Evolutionary conservation across 2,329 filamentous ascomycete genomes (phyloP), one percentile per base, ranked within the genome.

Genomic region (Pseudonectria foliicola): DNA sequence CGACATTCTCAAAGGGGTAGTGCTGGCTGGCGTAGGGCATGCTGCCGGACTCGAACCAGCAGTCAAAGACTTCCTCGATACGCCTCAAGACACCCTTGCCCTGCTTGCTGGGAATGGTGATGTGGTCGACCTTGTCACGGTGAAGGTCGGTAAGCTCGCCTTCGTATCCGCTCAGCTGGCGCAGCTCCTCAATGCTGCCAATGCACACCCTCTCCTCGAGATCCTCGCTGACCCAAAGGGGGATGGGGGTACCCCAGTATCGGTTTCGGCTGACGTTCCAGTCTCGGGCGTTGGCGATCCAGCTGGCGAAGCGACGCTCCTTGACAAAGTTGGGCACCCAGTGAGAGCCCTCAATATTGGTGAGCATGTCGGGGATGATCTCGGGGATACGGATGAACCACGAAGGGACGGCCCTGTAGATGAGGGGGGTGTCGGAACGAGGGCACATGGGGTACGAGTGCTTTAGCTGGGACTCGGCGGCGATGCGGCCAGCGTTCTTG

Each of bases 381-480:
- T 84, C 76, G 13, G 82, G 77, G 30, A 95, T 86, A 59, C 85
- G 86, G 52, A 96, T 83, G 58, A 95, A 95, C 90, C 90, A 96
- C 1, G 88, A 87, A 7, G 89, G 85, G 13, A 95, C 87, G 16
- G 90, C 87, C 45, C 85, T 79, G 63, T 94, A 92, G 50, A 96
- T 95, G 43, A 96, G 72, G 21, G 88, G 90, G 0, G 86, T 95
- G 56, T 95, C 90, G n/a, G 88, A 95, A 41, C 90, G 79, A 66
- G 85, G 88, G 61, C 90, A 95, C 75, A 90, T 90, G 13, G 87
- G 88, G 60, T 95, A 93, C 51, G 85, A 90, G 67, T 96, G 90
- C 55, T 75, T 86, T 43, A 95, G 75, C 61, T 93, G 86, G 31
- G 85, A 86, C 46, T 95, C 88, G 21, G 88, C 83, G 25, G 95